Percentiles rank a stretch among this genome's conserved stretches.
These are phyloP conservation scores for Artomyces pyxidatus DNA, from an alignment of 768 basidiomycete genomes.

Conservation along the genomic window DNA sequence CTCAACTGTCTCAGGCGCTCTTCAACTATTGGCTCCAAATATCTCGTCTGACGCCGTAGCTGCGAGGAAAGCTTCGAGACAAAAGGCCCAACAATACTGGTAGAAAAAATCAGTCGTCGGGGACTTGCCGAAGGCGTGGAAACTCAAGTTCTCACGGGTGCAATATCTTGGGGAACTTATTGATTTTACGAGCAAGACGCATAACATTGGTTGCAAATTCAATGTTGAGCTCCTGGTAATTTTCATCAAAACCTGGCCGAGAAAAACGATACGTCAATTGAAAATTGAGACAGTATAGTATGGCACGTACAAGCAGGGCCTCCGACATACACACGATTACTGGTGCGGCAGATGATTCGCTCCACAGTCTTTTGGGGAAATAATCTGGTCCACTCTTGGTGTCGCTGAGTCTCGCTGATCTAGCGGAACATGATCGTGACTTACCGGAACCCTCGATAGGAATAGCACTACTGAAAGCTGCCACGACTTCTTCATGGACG, in stretches of 20 bases:
- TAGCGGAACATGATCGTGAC: too few species aligned
- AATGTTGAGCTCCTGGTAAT: constrained; percentile 31
- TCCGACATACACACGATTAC: constrained; percentile 38
- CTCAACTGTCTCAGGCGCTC: neutral
- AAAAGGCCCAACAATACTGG: too few species aligned
- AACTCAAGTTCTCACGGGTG: too few species aligned
- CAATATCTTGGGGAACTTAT: constrained; percentile 33
- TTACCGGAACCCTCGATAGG: constrained; percentile 12
- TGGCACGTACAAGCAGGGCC: constrained; percentile 29
- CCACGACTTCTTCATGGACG: constrained; percentile 37
- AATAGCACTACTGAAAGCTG: constrained; percentile 33
- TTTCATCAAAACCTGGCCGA: constrained; percentile 36
- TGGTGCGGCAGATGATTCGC: constrained; percentile 30
- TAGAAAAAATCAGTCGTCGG: too few species aligned
- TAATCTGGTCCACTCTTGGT: too few species aligned
- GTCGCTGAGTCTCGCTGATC: too few species aligned
- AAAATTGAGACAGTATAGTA: too few species aligned
- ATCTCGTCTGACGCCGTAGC: constrained; percentile 11
- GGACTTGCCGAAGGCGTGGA: too few species aligned
- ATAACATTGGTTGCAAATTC: constrained; percentile 30
- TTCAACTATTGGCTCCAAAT: constrained; percentile 22
- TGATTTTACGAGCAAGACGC: constrained; percentile 24
- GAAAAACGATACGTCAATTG: too few species aligned
- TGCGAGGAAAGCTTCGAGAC: too few species aligned
- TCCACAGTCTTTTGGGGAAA: too few species aligned